Base-by-base conservation (phyloP, 2,329 filamentous ascomycete species). In the Cladorrhinum sp. region DNA sequence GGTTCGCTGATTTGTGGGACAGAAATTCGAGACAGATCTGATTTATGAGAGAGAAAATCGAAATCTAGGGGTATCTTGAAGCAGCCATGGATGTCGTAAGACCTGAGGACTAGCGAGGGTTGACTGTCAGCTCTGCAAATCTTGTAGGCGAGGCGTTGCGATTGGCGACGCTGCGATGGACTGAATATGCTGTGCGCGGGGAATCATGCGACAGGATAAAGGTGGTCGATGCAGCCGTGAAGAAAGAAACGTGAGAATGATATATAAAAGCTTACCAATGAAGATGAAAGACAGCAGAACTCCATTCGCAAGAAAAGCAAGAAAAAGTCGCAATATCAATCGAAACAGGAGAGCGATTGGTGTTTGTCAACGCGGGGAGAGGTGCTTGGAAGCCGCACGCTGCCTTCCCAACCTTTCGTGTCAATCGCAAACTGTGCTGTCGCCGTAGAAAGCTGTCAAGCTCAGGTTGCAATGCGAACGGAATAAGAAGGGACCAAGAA, bases 41-140 rank as follows among this genome's bases (percentile, higher is more conserved):
- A 49, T 50, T 50, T 32, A 50, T 53, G 49, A 62, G 41, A 32
- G 57, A 54, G 57, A 48, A 57, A 68, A 67, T 50, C 57, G 61
- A 70, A 69, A 59, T 70, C 67, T 71, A 72, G 63, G 68, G 73
- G 71, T 76, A 74, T 77, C 67, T 74, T 67, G 59, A 66, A 68
- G 67, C 62, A 66, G 70, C 69, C 74, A 75, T 77, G 58, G 61
- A 55, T 62, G 68, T 71, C 67, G 71, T 71, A 57, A 72, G 38
- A 67, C 71, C 71, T 73, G 58, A 71, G 62, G 58, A 60, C 55
- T 64, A 20, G 16, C 6, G 18, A 50, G 12, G 10, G 50, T 57
- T 29, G 53, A 50, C 53, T 53, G 3, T 22, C 4, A 12, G 8
- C 18, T 7, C 36, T 41, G 29, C 29, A 48, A n/a, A n/a, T n/a